Evolutionary conservation across 352 stramenopile genomes (phyloP), one percentile per base, ranked within the genome.

Genomic region (Phytophthora sp.): DNA sequence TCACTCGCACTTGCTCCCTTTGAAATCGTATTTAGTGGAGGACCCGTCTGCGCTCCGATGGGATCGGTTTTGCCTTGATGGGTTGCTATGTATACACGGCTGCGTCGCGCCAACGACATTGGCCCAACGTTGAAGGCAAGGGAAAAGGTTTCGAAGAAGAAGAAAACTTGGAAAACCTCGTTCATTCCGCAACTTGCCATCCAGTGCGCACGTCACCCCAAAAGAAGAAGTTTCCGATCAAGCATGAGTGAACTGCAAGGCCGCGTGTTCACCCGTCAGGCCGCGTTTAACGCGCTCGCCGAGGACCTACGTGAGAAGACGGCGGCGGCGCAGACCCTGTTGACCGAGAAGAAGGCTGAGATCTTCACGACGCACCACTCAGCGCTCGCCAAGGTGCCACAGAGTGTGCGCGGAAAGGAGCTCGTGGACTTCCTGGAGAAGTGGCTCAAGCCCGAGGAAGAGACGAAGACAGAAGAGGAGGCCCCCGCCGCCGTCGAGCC

Each of bases 381-480:
- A 29, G 64, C 66, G 6, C 58, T 85, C 16, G 59, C 73, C 31
- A 82, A 81, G 49, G 69, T 79, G 47, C 54, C 73, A 21, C 74
- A 74, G 57, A 79, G 76, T 47, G 71, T 73, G 23, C 76, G 77
- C 27, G 74, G 71, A 44, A 84, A 81, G 60, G 63, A 65, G n/a
- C 67, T 88, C 21, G 46, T 84, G 16, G 79, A 88, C 38, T 69
- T 69, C 31, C 42, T 88, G 11, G 58, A 73, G 56, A 77, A 76
- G 60, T 85, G 74, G 70, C 46, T 88, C 3, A 79, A 44, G 20
- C 66, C 67, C 23, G 64, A 77, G 52, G 39, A 66, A 42, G 49
- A 53, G 20, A 47, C 55, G 49, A 58, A 66, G 45, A 55, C 51
- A 27, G 36, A 70, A 31, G 56, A 77, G 21, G 69, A 68, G 23